A percentile compares a stretch with the other conserved stretches of the same genome.
phyloP scores from a whole-genome alignment of 2,329 filamentous ascomycete species.

The Calonectria fujianensis region DNA sequence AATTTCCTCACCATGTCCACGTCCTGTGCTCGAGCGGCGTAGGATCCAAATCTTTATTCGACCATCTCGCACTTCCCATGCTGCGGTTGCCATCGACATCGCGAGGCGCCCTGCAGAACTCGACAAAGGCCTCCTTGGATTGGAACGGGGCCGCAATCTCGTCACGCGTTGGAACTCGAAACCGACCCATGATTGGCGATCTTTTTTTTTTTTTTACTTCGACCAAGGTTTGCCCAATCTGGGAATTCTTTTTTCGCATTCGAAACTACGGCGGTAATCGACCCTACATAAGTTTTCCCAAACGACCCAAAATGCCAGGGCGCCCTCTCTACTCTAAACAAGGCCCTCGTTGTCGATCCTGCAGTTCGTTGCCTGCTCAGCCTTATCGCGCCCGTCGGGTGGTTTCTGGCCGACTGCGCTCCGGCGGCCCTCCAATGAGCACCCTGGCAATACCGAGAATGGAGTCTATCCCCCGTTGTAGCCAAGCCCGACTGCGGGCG shows the following conservation, averaged over 20 bases:
- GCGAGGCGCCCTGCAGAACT: slow-evolving; percentile 50
- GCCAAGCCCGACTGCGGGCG: slow-evolving; percentile 15
- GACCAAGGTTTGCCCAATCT: not conserved
- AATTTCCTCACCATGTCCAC: slow-evolving; percentile 45
- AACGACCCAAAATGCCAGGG: not conserved
- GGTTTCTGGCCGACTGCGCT: slow-evolving; percentile 20
- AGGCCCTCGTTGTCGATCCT: slow-evolving; percentile 39
- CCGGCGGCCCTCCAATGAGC: not conserved
- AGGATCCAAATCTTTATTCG: slow-evolving; percentile 58
- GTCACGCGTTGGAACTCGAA: slow-evolving; percentile 9
- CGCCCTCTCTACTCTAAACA: slow-evolving; percentile 39
- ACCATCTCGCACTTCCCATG: slow-evolving; percentile 54
- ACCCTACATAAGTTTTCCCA: not conserved
- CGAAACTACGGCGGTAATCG: no score
- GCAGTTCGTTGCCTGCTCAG: slow-evolving; percentile 23
- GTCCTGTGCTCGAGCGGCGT: slow-evolving; percentile 54
- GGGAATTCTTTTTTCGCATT: slow-evolving; percentile 15
- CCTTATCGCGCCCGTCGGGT: slow-evolving; percentile 22
- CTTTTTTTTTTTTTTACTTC: not conserved
- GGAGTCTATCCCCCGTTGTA: not conserved
- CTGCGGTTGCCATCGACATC: slow-evolving; percentile 40
- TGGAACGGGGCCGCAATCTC: slow-evolving; percentile 9
- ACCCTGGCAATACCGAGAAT: not conserved
- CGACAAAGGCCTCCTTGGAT: slow-evolving; percentile 24
- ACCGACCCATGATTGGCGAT: slow-evolving; percentile 17